Conservation (phyloP, 331 rosid genomes). For the Rhamnella rubrinervis region DNA sequence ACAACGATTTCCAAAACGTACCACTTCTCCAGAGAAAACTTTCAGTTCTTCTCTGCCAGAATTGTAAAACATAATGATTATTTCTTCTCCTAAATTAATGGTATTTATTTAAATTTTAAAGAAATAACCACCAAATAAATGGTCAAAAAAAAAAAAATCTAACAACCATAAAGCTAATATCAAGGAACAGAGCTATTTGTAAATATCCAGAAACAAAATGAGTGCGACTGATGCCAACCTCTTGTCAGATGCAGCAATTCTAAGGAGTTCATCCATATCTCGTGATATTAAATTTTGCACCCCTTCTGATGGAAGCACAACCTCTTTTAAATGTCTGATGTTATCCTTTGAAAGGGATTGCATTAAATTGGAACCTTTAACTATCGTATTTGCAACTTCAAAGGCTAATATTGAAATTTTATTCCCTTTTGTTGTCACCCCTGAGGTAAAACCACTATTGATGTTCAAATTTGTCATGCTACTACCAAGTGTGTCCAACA, state of each 20-base stretch:
- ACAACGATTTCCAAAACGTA: conserved; percentile 98
- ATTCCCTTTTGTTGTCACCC: conserved; percentile 78
- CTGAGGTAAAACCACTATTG: conserved; percentile 80
- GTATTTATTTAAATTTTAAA: conserved; percentile 13
- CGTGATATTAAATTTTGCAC: conserved; percentile 80
- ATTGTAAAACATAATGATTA: conserved; percentile 40
- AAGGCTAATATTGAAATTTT: conserved; percentile 92
- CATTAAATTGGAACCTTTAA: conserved; percentile 93
- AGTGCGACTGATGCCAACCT: conserved; percentile 46
- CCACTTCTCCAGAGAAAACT: conserved; percentile 91
- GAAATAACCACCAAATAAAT: conserved; percentile 17
- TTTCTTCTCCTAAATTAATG: conserved; percentile 6
- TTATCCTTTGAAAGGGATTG: conserved; percentile 92
- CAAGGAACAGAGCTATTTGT: conserved; percentile 14
- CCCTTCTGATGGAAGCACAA: conserved; percentile 87
- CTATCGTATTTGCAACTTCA: conserved; percentile 97
- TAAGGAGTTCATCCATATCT: conserved; percentile 82
- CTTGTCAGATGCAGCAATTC: conserved; percentile 93
- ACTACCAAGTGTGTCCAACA: conserved; percentile 96
- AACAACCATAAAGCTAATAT: conserved; percentile 2
- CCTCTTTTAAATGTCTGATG: conserved; percentile 81
- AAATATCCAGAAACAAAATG: neutral
- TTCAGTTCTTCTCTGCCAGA: conserved; percentile 91
- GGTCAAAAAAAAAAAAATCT: neutral
- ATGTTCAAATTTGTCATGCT: conserved; percentile 89